Base-by-base conservation (phyloP, 2,329 filamentous ascomycete genomes). In the Mollisiaceae sp. region DNA sequence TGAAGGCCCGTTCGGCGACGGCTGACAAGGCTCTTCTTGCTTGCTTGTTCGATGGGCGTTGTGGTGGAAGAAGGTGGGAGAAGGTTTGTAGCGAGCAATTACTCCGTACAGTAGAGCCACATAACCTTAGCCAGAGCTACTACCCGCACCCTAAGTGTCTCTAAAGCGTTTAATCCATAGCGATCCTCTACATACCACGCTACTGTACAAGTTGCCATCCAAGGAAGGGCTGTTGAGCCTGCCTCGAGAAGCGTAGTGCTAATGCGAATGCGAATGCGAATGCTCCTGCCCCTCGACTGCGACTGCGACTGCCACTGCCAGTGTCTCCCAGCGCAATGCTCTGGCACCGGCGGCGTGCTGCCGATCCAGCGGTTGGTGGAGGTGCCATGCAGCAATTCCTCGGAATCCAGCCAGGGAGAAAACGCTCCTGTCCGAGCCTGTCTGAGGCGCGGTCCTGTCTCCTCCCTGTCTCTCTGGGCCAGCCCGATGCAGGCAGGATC, bases 21-120 rank as follows among this genome's bases (percentile, higher is more conserved):
- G 36, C 36, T 56, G 52, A 6, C 60, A 56, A 50, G 60, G 50
- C 60, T 45, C 24, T 56, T 50, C 60, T 32, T 56, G 60, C 60
- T 32, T 62, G 60, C 60, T 62, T 43, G 50, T 54, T 54, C 50
- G 6, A 54, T 32, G 50, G 50, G 27, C 24, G n/a, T n/a, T 32
- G 27, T 6, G 27, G 27, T 50, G 20, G 3, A 2, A 50, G 45
- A 50, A n/a, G n/a, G n/a, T n/a, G n/a, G n/a, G n/a, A n/a, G n/a
- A n/a, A 27, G 43, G 4, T 5, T 5, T 20, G 14, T n/a, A 47
- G 43, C 8, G 18, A n/a, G 18, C 18, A 20, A 9, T 9, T 45
- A n/a, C 15, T 45, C n/a, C n/a, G 15, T 9, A 9, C 9, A 45
- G 4, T 24, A 32, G 27, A 35, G 50, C 24, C 14, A 27, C 11